Base-by-base conservation (phyloP, 345 rosid species). In the Moricandia moricandioides region DNA sequence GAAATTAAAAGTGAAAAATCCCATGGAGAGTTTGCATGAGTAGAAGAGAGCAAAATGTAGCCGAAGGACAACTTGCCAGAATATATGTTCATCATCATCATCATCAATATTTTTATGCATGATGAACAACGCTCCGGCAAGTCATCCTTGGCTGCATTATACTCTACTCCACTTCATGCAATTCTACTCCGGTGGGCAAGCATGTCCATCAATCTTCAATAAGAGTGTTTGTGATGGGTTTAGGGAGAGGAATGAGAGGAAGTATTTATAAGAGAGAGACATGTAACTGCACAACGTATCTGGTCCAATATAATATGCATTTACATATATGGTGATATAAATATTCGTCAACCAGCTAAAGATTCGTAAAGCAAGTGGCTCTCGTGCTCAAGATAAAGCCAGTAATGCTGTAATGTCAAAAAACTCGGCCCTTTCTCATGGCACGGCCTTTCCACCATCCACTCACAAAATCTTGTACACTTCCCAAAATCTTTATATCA, bases 131-230 rank as follows among this genome's bases (percentile, higher is more conserved):
- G 14, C 59, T 67, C 84, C 86, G 86, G 84, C 84, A 83, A 85
- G 85, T 82, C 88, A 85, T 85, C 84, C 88, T 85, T 85, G 88
- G 88, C 88, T 85, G 82, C 82, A 85, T 71, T 82, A 55, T 51
- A 76, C 86, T 83, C 88, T 82, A 72, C 54, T 56, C 79, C 73
- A 75, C 75, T 72, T 76, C 83, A 80, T 72, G 80, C 65, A 76
- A 80, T 62, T 55, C 81, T 69, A 37, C 80, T 66, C 76, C 72
- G 10, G 11, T 64, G 77, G 71, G 40, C 26, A 30, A 6, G 18
- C 34, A 59, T 75, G 30, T 39, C 51, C 63, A 35, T 45, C 30
- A 40, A 14, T 5, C 18, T 67, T 34, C 33, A 63, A 31, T 49
- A 37, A 35, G 40, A 67, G 43, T 59, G 12, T 66, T 66, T 77